These are phyloP conservation scores for Hyaloscypha bicolor DNA, from an alignment of 495 filamentous ascomycete species.

Conservation along the genomic window DNA sequence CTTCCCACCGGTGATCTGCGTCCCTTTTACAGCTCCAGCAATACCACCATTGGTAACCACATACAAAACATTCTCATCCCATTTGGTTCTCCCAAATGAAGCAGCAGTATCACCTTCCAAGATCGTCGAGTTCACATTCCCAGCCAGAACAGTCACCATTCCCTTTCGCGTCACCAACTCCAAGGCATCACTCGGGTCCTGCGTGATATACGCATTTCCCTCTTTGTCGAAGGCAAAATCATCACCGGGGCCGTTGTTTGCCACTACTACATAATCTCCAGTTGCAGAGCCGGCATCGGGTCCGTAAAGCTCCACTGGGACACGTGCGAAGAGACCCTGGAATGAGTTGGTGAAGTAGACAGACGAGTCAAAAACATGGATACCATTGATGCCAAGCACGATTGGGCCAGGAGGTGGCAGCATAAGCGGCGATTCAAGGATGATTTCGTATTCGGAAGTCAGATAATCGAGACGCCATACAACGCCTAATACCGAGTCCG, in stretches of 20 bases:
- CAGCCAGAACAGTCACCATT: conserved; percentile 24
- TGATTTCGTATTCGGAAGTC: conserved; percentile 37
- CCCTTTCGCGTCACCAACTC: conserved; percentile 26
- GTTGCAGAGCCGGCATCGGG: conserved; percentile 9
- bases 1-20: conserved; percentile 27
- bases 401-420: conserved; percentile 15
- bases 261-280: conserved; percentile 20
- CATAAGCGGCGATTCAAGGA: conserved; percentile 37
- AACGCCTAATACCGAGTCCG: conserved; percentile 42
- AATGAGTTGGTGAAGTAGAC: conserved; percentile 45
- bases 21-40: conserved; percentile 24
- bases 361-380: conserved; percentile 35
- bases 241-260: conserved; percentile 21
- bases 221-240: conserved; percentile 31
- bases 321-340: conserved; percentile 21
- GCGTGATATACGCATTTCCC: conserved; percentile 29
- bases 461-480: conserved; percentile 40
- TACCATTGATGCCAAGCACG: conserved; percentile 43
- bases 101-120: conserved; percentile 30
- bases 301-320: conserved; percentile 26
- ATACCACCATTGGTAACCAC: conserved; percentile 30
- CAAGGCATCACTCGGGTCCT: conserved; percentile 22
- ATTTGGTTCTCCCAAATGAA: conserved; percentile 31
- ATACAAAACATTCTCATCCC: conserved; percentile 32
- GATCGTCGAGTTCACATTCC: conserved; percentile 20